Base-by-base conservation (phyloP, 2,329 filamentous ascomycete genomes). In the Monosporascus ibericus region DNA sequence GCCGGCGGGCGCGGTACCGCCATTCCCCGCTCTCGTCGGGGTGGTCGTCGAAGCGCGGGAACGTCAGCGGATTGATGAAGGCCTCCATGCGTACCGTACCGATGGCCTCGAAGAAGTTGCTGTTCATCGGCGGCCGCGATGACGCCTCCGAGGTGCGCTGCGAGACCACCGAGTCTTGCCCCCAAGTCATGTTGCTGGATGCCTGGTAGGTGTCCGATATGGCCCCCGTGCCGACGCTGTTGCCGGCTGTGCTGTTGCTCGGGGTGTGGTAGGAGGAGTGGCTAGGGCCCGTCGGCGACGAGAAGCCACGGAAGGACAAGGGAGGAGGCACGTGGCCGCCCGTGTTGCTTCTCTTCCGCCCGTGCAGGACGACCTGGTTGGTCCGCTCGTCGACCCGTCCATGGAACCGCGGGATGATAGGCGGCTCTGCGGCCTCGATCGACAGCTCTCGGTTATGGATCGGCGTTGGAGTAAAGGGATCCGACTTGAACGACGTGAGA, bases 21-120 rank as follows among this genome's bases (percentile, higher is more conserved):
- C 74, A 70, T 56, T 82, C 78, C 24, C 80, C 78, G 22, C 72
- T 67, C 56, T 80, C 78, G 50, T 77, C 73, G 0, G 74, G 71
- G 42, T 72, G 68, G 14, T 79, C 76, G 14, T 73, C 71, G 49
- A 76, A 72, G 27, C 72, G 71, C 2, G 72, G 72, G 55, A 76
- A 74, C 1, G 79, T 74, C 11, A 85, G 67, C 0, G 83, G 83
- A 60, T 77, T 84, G 60, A 99, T 95, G 68, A 97, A 99, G 0
- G 94, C 94, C 69, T 97, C 92, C 92, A 99, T 97, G 27, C 94
- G 84, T 47, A 97, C 84, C 2, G 92, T 97, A 1, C 92, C 91
- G 53, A 95, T 86, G 1, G 88, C 88, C 61, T 95, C 91, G 64
- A 94, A 94, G 72, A 94, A 92, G 68, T 84, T 84, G 52, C 72